Evolutionary conservation across 768 basidiomycete genomes (phyloP).

Genomic region (Boletellus ananas): DNA sequence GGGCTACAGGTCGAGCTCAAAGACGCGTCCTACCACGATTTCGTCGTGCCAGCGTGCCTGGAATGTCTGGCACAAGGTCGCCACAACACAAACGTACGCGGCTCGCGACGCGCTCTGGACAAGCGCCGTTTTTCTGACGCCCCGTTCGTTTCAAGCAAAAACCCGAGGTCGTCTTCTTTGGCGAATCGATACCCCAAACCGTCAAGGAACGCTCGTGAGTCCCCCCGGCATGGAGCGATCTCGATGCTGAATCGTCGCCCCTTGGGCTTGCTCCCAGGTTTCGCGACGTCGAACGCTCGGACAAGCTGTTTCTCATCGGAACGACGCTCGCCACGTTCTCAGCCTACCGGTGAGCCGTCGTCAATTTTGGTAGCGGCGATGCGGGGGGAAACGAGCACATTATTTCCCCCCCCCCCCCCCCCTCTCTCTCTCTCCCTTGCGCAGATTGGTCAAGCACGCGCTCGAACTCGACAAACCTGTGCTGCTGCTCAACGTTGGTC

Average conservation of each 20-base stretch:
- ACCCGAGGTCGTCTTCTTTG: slow-evolving; percentile 84
- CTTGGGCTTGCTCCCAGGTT: slow-evolving; percentile 39
- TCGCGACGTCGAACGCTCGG: slow-evolving; percentile 51
- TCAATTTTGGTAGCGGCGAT: too few species aligned
- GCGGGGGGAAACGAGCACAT: too few species aligned
- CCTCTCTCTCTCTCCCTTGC: too few species aligned
- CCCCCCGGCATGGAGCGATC: neutral
- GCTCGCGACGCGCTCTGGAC: slow-evolving; percentile 6
- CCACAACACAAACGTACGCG: slow-evolving; percentile 53
- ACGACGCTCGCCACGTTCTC: slow-evolving; percentile 93
- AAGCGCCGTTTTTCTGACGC: slow-evolving; percentile 21
- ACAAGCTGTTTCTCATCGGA: slow-evolving; percentile 76
- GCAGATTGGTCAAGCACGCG: slow-evolving; percentile 77
- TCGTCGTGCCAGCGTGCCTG: slow-evolving; percentile 76
- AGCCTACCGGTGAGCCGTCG: slow-evolving; percentile 62
- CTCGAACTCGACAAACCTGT: slow-evolving; percentile 72
- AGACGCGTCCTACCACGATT: slow-evolving; percentile 71
- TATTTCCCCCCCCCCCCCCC: too few species aligned
- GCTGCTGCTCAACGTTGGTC: slow-evolving; percentile 82
- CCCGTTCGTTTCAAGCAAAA: slow-evolving; percentile 47
- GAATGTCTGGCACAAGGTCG: slow-evolving; percentile 58
- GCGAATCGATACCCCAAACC: slow-evolving; percentile 71
- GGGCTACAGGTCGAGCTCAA: slow-evolving; percentile 67
- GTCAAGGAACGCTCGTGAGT: slow-evolving; percentile 72
- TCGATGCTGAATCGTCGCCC: neutral